Percentiles rank a stretch among this genome's conserved stretches.
Evolutionary conservation across 345 rosid species (phyloP).

Genomic region (Citrus glauca): DNA sequence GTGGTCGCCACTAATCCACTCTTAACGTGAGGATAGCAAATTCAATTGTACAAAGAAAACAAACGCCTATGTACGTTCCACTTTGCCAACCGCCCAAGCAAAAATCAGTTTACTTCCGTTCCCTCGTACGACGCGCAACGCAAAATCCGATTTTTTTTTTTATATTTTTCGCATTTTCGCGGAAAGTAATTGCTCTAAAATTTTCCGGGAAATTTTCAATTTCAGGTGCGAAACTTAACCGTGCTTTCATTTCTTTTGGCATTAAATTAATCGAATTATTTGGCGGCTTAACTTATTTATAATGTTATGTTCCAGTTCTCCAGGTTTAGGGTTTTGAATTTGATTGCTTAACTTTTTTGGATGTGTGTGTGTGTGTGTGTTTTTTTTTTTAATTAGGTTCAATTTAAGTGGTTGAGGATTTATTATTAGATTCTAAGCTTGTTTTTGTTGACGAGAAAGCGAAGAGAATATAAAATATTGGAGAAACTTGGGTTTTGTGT

Average conservation of each 20-base stretch:
- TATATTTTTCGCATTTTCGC: not conserved
- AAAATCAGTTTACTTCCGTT: slow-evolving; percentile 4
- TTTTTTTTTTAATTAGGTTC: too few relatives aligned
- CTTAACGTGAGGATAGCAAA: not conserved
- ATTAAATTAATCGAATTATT: not conserved
- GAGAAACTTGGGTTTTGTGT: not conserved
- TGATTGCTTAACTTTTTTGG: not conserved
- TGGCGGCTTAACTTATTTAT: not conserved
- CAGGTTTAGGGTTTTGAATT: slow-evolving; percentile 1
- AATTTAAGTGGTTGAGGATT: not conserved
- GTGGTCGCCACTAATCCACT: not conserved
- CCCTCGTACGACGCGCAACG: not conserved
- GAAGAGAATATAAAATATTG: not conserved
- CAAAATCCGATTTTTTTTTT: not conserved
- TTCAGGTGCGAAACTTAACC: not conserved
- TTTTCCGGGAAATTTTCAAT: not conserved
- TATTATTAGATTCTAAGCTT: not conserved
- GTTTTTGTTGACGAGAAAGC: not conserved
- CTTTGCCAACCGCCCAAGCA: slow-evolving; percentile 3
- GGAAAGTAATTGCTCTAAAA: not conserved
- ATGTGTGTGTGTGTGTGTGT: not conserved
- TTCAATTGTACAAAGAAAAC: not conserved
- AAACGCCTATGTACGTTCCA: not conserved
- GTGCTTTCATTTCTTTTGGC: not conserved
- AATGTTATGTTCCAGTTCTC: not conserved